These are phyloP conservation scores for Candida freyschussii DNA, from an alignment of 1,139 yeast species.

Conservation along the genomic window DNA sequence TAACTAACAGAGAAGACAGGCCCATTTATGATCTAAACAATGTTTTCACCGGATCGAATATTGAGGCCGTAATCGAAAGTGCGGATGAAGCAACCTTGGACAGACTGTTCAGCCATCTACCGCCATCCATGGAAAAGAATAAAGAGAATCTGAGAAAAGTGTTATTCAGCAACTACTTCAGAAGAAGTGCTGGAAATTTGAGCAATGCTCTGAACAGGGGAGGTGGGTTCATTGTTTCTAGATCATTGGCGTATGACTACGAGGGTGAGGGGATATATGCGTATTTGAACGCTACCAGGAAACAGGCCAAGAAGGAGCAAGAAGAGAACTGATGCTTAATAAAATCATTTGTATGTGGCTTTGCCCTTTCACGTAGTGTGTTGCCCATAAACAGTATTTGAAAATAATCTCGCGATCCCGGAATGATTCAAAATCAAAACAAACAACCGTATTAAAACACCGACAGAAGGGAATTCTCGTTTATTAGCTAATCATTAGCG, in stretches of 20 bases:
- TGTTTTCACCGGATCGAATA: constrained; percentile 36
- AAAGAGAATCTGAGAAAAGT: constrained; percentile 41
- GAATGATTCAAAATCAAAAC: too few species aligned
- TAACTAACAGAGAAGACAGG: constrained; percentile 11
- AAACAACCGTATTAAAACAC: too few species aligned
- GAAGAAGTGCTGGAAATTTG: constrained; percentile 42
- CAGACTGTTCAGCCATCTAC: constrained; percentile 39
- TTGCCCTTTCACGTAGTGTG: too few species aligned
- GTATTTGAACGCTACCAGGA: constrained; percentile 46
- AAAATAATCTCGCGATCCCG: too few species aligned
- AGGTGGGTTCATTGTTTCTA: constrained; percentile 50
- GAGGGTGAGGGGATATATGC: constrained; percentile 56
- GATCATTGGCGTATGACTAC: constrained; percentile 47
- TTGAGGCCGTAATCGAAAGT: constrained; percentile 38
- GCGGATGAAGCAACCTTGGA: constrained; percentile 33
- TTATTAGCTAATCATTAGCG: too few species aligned
- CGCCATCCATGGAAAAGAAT: constrained; percentile 39
- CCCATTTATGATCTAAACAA: constrained; percentile 27
- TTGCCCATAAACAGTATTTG: too few species aligned
- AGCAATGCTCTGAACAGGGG: constrained; percentile 43
- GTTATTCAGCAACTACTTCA: constrained; percentile 50
- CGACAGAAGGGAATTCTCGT: too few species aligned
- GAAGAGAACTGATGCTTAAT: too few species aligned
- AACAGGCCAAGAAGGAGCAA: constrained; percentile 28
- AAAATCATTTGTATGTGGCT: too few species aligned